Evolutionary conservation across 495 filamentous ascomycete genomes (phyloP).

Genomic region (Glutinoglossum americanum): DNA sequence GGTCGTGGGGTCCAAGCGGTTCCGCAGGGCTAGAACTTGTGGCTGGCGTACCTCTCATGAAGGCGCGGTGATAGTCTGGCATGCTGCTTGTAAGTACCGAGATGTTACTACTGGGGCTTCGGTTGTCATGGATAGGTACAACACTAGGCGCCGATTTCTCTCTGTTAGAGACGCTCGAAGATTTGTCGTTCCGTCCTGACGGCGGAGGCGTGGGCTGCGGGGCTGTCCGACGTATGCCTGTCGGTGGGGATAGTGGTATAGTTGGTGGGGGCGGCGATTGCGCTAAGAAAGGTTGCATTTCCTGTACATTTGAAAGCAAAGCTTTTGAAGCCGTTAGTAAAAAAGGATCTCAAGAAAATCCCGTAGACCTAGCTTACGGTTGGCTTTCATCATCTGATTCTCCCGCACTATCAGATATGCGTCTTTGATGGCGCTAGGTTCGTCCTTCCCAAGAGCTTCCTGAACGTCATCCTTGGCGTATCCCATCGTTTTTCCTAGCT

Average conservation of each 20-base stretch:
- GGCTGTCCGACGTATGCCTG: not conserved
- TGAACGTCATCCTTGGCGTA: conserved; percentile 89
- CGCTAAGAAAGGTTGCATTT: conserved; percentile 26
- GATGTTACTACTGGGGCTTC: conserved; percentile 37
- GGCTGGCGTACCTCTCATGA: conserved; percentile 44
- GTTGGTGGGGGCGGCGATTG: conserved; percentile 26
- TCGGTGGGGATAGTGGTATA: conserved; percentile 9
- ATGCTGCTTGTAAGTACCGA: conserved; percentile 77
- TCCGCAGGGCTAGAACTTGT: conserved; percentile 8
- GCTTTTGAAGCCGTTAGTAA: conserved; percentile 14
- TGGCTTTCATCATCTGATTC: conserved; percentile 91
- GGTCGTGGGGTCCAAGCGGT: not conserved
- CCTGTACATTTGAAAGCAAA: conserved; percentile 22
- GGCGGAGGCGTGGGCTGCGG: not conserved
- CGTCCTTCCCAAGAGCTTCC: conserved; percentile 72
- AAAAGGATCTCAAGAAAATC: not conserved
- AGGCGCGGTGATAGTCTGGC: conserved; percentile 71
- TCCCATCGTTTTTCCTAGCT: conserved; percentile 93
- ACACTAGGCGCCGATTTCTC: not conserved
- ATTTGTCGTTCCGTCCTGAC: conserved; percentile 4
- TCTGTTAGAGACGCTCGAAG: not conserved
- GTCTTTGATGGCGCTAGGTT: conserved; percentile 95
- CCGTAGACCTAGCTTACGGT: conserved; percentile 36
- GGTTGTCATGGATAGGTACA: not conserved
- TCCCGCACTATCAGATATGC: conserved; percentile 94